A percentile compares a stretch with the other conserved stretches of the same genome.
Conservation (phyloP, 129 eudicot genomes). For the Chrysanthemum lavandulifolium region DNA sequence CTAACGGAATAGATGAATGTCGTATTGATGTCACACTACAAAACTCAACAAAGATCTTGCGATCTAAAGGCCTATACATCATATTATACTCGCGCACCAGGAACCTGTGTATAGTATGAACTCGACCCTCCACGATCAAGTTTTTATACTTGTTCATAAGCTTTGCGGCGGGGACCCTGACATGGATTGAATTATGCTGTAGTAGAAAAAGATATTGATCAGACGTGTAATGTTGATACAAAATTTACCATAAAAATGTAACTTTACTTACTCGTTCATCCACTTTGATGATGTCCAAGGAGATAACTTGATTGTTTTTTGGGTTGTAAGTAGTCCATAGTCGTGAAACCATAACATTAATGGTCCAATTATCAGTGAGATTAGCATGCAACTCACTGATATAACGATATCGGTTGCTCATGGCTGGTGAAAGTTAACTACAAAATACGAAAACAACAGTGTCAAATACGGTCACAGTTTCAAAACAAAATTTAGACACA, state of each 20-base stretch:
- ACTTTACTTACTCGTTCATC: background rate
- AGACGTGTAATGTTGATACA: background rate
- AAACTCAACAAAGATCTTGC: background rate
- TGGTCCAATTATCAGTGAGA: too few relatives aligned
- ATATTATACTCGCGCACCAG: background rate
- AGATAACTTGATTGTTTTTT: background rate
- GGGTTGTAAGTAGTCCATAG: background rate
- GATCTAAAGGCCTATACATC: background rate
- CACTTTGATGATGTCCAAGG: background rate
- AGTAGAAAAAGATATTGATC: background rate
- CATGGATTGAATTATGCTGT: background rate
- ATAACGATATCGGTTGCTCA: too few relatives aligned
- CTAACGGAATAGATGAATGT: background rate
- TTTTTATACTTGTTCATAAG: background rate
- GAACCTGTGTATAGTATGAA: background rate
- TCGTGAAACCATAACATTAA: background rate
- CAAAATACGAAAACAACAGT: too few relatives aligned
- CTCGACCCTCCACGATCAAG: background rate
- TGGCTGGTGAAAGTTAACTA: background rate
- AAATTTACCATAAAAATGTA: too few relatives aligned
- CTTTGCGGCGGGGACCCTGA: background rate
- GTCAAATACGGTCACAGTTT: too few relatives aligned
- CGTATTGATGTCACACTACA: background rate
- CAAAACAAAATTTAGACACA: too few relatives aligned
- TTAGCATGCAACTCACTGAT: too few relatives aligned